Evolutionary conservation across 1,139 yeast genomes (phyloP), one percentile per base, ranked within the genome.

Genomic region (Yamadazyma sp.): DNA sequence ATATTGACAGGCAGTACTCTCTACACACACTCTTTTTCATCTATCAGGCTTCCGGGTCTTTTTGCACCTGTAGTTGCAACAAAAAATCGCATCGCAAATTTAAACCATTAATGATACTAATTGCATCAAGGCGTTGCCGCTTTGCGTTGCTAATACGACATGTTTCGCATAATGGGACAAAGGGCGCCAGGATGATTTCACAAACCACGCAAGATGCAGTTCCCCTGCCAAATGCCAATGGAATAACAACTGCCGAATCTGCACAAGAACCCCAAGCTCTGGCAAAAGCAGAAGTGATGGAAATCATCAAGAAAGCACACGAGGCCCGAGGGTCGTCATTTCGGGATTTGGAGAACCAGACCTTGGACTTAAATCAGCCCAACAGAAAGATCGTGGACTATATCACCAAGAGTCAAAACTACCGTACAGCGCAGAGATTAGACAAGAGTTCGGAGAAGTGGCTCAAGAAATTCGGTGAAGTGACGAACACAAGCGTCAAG

Each of bases 361-460:
- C 36, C 7, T 35, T 48, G 16, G 41, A 48, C 30, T 34, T 48
- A 7, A 35, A 29, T 20, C 29, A 38, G 14, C 37, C 32, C 15
- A 44, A 48, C 29, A 23, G 41, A 6, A 38, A 40, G 13, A 33
- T 57, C 2, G 50, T 44, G 28, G 39, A 39, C 2, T 38, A 45
- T 13, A 61, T 61, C 29, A 35, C 41, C 9, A 21, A 38, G 2
- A 50, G 37, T 11, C 46, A 52, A 12, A 29, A 34, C 17, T 45
- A 43, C 6, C 36, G 67, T 28, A 53, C 49, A 36, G 17, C 30
- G 4, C 46, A 51, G 28, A 46, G 67, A 23, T 43, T 45, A 32
- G 39, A 33, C 2, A 39, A 30, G 7, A 55, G 61, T 2, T 45
- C 59, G 3, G 29, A 42, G 6, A 38, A 41, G 12, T 61, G 67